Evolutionary conservation across 305 asterid species (phyloP).

Genomic region (Caryopteris hybrid): DNA sequence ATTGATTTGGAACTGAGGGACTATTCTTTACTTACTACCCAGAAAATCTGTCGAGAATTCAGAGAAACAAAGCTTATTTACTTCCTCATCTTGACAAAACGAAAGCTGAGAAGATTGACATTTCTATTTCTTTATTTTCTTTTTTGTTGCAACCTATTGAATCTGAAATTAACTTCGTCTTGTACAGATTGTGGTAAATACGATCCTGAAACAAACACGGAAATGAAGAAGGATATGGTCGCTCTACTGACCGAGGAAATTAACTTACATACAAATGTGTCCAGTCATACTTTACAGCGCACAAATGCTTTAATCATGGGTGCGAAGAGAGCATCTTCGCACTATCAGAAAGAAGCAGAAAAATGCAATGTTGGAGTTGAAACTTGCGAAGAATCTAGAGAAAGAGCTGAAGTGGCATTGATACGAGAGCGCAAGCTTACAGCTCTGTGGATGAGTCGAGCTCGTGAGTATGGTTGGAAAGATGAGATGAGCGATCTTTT

Average conservation of each 20-base stretch:
- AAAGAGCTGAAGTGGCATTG: slow-evolving; percentile 42
- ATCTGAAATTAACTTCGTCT: neutral
- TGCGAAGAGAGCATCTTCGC: slow-evolving; percentile 41
- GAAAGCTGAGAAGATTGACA: neutral
- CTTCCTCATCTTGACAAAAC: neutral
- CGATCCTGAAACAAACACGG: slow-evolving; percentile 32
- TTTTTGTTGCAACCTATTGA: neutral
- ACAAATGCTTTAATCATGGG: slow-evolving; percentile 32
- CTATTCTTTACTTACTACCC: neutral
- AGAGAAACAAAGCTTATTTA: neutral
- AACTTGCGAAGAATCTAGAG: slow-evolving; percentile 60
- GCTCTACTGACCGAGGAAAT: slow-evolving; percentile 53
- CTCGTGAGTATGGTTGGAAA: slow-evolving; percentile 49
- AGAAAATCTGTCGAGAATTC: neutral
- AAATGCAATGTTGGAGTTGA: slow-evolving; percentile 46
- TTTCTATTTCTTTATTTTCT: neutral
- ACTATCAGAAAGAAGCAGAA: slow-evolving; percentile 49
- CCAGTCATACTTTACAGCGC: slow-evolving; percentile 33
- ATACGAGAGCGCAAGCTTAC: slow-evolving; percentile 51
- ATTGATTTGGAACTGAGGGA: neutral
- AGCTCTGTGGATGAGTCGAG: slow-evolving; percentile 52
- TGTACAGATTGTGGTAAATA: slow-evolving; percentile 40
- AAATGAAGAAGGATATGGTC: slow-evolving; percentile 41
- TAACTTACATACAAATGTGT: slow-evolving; percentile 40
- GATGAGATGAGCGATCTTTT: neutral